phyloP scores from a whole-genome alignment of 306 rosid genomes.

The Prunus davidiana region DNA sequence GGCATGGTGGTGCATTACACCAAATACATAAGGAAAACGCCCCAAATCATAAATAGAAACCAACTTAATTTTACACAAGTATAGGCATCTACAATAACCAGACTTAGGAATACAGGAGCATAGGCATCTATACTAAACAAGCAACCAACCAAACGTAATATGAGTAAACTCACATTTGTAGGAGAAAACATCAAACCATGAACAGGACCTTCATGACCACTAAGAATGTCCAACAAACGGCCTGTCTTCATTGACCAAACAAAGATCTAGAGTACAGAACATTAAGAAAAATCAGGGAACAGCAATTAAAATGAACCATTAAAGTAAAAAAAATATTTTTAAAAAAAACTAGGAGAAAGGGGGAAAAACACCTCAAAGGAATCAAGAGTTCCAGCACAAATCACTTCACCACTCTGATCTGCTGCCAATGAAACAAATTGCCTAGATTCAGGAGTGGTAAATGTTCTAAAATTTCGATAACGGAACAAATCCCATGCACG shows the following conservation, averaged over 20 bases:
- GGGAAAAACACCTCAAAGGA: conserved; percentile 73
- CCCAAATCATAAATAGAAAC: background rate
- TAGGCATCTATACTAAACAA: background rate
- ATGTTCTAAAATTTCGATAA: conserved; percentile 77
- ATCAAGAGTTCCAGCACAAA: conserved; percentile 94
- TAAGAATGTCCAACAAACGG: conserved; percentile 75
- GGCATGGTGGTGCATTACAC: background rate
- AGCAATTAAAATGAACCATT: background rate
- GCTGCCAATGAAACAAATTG: conserved; percentile 90
- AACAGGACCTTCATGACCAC: conserved; percentile 98
- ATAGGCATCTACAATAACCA: background rate
- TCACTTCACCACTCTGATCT: conserved; percentile 94
- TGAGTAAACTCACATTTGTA: conserved; percentile 61
- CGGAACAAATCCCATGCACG: conserved; percentile 95
- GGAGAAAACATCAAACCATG: conserved; percentile 93
- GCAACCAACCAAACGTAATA: background rate
- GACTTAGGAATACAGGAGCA: background rate
- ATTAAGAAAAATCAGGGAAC: conserved; percentile 10
- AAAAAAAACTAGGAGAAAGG: conserved; percentile 18
- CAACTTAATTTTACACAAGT: background rate
- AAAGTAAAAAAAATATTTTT: too few species aligned
- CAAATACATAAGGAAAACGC: background rate
- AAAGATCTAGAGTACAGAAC: conserved; percentile 56
- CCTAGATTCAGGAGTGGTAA: conserved; percentile 69
- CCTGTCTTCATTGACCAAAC: conserved; percentile 95